A percentile compares a stretch with the other conserved stretches of the same genome.
Evolutionary conservation across 2,329 filamentous ascomycete genomes (phyloP).

Genomic region (Venturia pyrina): DNA sequence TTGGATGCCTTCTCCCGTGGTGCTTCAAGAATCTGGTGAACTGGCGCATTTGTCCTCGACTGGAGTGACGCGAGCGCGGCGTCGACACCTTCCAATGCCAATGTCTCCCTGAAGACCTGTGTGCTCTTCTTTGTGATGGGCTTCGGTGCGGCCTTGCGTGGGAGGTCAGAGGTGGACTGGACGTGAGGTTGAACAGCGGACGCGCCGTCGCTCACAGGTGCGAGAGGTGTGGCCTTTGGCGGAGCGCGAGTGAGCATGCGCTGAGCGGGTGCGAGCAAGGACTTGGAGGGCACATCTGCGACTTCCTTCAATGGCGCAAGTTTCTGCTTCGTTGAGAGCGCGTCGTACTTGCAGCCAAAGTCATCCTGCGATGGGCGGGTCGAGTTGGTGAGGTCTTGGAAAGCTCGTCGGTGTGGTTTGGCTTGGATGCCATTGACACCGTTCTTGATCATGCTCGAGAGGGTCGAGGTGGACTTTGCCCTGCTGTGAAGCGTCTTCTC

Average conservation of each 20-base stretch:
- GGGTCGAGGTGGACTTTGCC: conserved; percentile 66
- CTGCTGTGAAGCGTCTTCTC: conserved; percentile 58
- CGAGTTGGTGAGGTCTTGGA: conserved; percentile 52
- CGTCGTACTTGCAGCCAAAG: conserved; percentile 29
- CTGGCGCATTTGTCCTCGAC: not conserved
- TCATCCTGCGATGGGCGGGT: conserved; percentile 45
- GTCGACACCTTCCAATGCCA: not conserved
- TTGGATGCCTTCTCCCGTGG: not conserved
- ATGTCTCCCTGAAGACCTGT: conserved; percentile 12
- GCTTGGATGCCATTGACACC: conserved; percentile 40
- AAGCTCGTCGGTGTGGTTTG: conserved; percentile 54
- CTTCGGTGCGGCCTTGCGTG: conserved; percentile 1
- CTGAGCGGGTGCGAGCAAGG: conserved; percentile 50
- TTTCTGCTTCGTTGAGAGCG: conserved; percentile 10
- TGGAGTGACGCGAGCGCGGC: not conserved
- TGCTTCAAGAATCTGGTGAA: conserved; percentile 4
- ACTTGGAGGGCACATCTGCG: not conserved
- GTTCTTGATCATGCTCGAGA: conserved; percentile 48
- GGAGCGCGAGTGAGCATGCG: conserved; percentile 38
- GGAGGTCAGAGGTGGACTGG: not conserved
- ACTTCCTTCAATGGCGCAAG: conserved; percentile 8
- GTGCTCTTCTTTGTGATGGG: conserved; percentile 8
- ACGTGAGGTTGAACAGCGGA: conserved; percentile 2
- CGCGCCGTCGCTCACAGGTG: not conserved
- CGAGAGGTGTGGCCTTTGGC: conserved; percentile 18